Base-by-base conservation (phyloP, 495 filamentous ascomycete genomes). In the Aspergillus coremiiformis region DNA sequence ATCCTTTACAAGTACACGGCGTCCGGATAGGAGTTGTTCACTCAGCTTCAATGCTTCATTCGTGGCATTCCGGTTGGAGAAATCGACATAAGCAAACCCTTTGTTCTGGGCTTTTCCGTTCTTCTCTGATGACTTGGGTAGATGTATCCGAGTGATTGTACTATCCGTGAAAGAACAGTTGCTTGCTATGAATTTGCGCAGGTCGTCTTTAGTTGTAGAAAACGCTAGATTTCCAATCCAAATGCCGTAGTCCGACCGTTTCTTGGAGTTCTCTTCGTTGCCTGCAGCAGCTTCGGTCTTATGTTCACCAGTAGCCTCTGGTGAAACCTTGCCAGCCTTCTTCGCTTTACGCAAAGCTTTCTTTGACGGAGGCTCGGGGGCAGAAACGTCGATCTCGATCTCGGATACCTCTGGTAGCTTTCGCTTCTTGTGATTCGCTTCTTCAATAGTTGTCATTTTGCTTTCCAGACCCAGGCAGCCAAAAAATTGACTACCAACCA, bases 161-260 rank as follows among this genome's bases (percentile, higher is more conserved):
- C 79, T 75, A 32, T 84, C 79, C 23, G 79, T 71, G 50, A 96
- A 87, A 8, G 64, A 66, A 51, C 81, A 83, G 58, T 86, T 78
- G 42, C 78, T 78, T n/a, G 81, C 82, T 17, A 98, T 68, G 73
- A 94, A 96, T 32, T 73, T 76, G 49, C 81, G 78, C 42, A 98
- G 72, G 51, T 88, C 84, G 8, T 76, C 69, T 54, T 85, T 81
- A 47, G 83, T 91, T 26, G 82, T 68, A n/a, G 78, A 78, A 74
- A 89, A 99, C 11, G 82, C 80, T 24, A 99, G 70, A 69, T 99
- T 99, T 54, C 93, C 93, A 55, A 99, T 89, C 93, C 93, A 99
- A 47, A 97, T 78, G 30, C 92, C 88, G 65, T 87, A 79, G 12
- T 86, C 81, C 6, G 88, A 88, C 44, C 88, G 85, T 52, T 84